Base-by-base conservation (phyloP, 768 basidiomycete genomes). In the Suillus luteus region DNA sequence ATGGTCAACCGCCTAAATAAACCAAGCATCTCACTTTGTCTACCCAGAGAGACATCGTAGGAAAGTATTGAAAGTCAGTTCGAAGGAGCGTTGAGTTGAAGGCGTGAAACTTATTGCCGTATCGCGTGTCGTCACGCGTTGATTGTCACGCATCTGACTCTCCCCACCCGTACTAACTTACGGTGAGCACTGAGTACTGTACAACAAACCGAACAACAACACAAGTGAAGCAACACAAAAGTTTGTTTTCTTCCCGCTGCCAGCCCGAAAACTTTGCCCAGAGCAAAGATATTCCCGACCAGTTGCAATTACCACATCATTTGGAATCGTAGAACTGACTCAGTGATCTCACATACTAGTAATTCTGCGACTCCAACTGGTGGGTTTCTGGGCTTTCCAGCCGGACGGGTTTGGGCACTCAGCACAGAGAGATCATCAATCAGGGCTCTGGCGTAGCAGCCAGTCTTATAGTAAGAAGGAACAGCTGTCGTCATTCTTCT, bases 21-120 rank as follows among this genome's bases (percentile, higher is more conserved):
- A 24, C 35, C 48, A 15, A 55, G 17, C 35, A 8, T 59, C 62
- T 67, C 65, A 64, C 66, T 60, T 82, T 81, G 74, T 89, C 88
- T 52, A 89, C 88, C 86, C 87, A 89, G 62, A 89, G 83, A 62
- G 88, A 86, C 88, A 89, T 89, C 48, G 51, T 38, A 37, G 22
- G 14, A 33, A 58, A 31, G 24, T 41, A 1, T 41, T 31, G 6
- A 58, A 7, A 17, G n/a, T n/a, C 31, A n/a, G n/a, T 54, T 55
- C 3, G 12, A 55, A 38, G 35, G 14, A 15, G 22, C 35, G n/a
- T 55, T 14, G 22, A 14, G 24, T 41, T 41, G 12, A 63, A 27
- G 15, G 22, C 43, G 14, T 31, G 40, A 15, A 54, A 19, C 58
- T 64, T 62, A 44, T 66, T 60, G 27, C 54, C 55, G 49, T 27